A percentile compares a stretch with the other conserved stretches of the same genome.
These are phyloP conservation scores for Magnolia kwangsiensis DNA, from an alignment of 164 flowering plant genomes.

Conservation along the genomic window DNA sequence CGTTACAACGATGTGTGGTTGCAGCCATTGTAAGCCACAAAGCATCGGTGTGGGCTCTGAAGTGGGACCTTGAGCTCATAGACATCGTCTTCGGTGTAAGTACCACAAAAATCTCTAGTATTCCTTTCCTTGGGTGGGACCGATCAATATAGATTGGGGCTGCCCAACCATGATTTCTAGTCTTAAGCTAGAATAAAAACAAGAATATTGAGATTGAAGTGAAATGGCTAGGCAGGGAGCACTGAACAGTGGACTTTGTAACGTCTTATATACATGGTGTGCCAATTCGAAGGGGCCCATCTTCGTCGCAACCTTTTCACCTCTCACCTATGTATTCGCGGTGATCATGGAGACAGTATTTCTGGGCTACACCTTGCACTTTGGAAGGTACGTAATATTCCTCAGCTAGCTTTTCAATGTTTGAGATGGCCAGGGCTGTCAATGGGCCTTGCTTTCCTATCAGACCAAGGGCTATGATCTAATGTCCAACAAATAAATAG, in stretches of 20 bases:
- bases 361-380: not conserved
- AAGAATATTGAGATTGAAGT: not conserved
- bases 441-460: too few relatives aligned
- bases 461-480: too few relatives aligned
- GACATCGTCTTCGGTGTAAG: slow-evolving; percentile 24
- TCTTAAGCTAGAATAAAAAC: too few relatives aligned
- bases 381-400: not conserved
- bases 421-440: too few relatives aligned
- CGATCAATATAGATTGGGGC: too few relatives aligned
- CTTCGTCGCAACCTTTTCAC: not conserved
- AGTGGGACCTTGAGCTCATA: slow-evolving; percentile 23
- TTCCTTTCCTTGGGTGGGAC: too few relatives aligned
- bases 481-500: too few relatives aligned
- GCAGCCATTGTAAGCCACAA: slow-evolving; percentile 15
- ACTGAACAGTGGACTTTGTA: not conserved
- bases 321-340: not conserved
- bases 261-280: not conserved
- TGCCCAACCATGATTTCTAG: too few relatives aligned
- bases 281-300: not conserved
- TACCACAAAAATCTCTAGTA: not conserved
- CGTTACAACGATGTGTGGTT: slow-evolving; percentile 15
- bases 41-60: slow-evolving; percentile 20
- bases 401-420: too few relatives aligned
- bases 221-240: not conserved
- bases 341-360: not conserved